Evolutionary conservation across 2,329 filamentous ascomycete genomes (phyloP), one percentile per base, ranked within the genome.

Genomic region (Tolypocladium nubicola): DNA sequence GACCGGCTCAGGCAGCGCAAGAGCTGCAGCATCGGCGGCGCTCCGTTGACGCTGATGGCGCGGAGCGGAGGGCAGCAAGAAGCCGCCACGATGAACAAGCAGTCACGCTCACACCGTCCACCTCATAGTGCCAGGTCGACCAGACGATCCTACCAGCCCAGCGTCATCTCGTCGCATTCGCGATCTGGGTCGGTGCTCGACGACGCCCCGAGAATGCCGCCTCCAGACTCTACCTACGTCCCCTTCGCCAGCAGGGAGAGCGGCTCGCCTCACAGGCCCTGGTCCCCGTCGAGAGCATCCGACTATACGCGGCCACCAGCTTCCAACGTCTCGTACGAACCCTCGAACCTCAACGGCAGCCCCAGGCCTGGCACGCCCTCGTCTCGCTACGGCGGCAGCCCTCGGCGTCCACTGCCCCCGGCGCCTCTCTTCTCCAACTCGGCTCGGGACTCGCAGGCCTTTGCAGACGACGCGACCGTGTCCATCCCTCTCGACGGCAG

Each of bases 351-450:
- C 59, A 93, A 97, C 66, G 94, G 94, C 53, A 92, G 84, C 60
- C 92, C 94, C 8, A 79, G 94, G 58, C 93, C 94, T 1, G 93
- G 93, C 6, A 97, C 93, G 0, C 91, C 93, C 1, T 91, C 91
- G 0, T 93, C 90, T 2, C 82, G 85, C 69, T 97, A 97, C 70
- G 89, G 91, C 23, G 89, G 91, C 4, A 95, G 90, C 67, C 90
- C 92, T 13, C 84, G 90, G 63, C 82, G 93, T 57, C 93, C 93
- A 4, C 78, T 97, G 38, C 94, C 94, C 3, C 90, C 91, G 0
- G 90, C 91, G 37, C 94, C 94, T 4, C 77, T 96, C 10, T 97
- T 96, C 67, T 82, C 87, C 2, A 78, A 73, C 10, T 76, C 76
- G 69, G 60, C 77, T 60, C 67, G 79, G 69, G 70, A 73, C 61